A percentile compares a stretch with the other conserved stretches of the same genome.
Evolutionary conservation across 2,329 filamentous ascomycete species (phyloP).

Genomic region (Neonectria sp.): DNA sequence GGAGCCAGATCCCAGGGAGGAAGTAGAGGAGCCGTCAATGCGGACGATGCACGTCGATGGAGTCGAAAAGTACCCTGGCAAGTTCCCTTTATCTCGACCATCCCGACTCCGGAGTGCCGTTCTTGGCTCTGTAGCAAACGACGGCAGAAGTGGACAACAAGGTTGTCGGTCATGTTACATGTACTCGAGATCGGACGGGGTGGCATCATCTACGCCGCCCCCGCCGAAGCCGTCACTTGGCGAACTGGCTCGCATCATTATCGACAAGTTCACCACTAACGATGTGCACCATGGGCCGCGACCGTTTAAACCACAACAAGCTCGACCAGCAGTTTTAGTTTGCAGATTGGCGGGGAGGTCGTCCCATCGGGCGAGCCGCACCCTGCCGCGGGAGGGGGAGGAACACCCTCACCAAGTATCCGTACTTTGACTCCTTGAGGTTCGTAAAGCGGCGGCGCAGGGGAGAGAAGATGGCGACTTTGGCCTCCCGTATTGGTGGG

Average conservation of each 20-base stretch:
- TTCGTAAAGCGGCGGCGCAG: conserved; percentile 3
- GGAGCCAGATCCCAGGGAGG: conserved; percentile 24
- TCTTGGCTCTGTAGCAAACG: not conserved
- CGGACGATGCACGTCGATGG: conserved; percentile 23
- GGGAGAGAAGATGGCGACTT: conserved; percentile 15
- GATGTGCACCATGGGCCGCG: too few species aligned
- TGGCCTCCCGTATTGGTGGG: conserved; percentile 19
- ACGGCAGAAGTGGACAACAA: not conserved
- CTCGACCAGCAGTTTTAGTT: conserved; percentile 19
- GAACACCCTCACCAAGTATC: conserved; percentile 3
- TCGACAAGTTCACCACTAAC: conserved; percentile 15
- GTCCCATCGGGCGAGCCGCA: conserved; percentile 22
- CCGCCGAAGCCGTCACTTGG: conserved; percentile 8
- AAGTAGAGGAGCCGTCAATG: conserved; percentile 23
- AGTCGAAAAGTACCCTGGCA: conserved; percentile 1
- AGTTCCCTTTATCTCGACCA: conserved; percentile 7
- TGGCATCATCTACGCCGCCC: conserved; percentile 12
- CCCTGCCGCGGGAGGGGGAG: not conserved
- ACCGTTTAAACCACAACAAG: conserved; percentile 4
- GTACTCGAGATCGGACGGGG: conserved; percentile 5
- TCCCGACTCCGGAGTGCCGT: not conserved
- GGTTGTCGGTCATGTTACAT: not conserved
- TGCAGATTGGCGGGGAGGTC: conserved; percentile 23
- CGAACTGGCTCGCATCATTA: conserved; percentile 8
- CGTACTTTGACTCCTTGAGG: not conserved